Base-by-base conservation (phyloP, 192 early-diverging fungal genomes). In the Coemansia sp. region DNA sequence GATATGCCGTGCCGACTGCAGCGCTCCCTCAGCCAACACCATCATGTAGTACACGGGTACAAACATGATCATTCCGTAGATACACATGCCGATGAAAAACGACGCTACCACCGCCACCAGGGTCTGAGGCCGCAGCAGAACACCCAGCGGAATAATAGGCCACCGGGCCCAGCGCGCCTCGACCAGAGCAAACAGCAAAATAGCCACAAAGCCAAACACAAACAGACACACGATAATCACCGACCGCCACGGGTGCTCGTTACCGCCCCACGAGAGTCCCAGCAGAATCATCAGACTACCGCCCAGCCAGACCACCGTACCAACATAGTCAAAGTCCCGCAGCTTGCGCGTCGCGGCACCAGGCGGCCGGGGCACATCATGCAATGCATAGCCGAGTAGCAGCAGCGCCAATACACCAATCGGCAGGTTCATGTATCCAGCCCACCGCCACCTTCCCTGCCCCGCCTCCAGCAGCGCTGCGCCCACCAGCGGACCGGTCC, bases 391-490 rank as follows among this genome's bases (percentile, higher is more conserved):
- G 20, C n/a, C 20, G 9, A 92, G 54, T 2, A 79, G 70, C 6
- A 60, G 60, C 43, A 83, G 54, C 7, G 74, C 78, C 6, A 66
- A 54, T 6, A 83, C 72, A 13, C 81, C 63, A n/a, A 87, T 23
- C 8, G 88, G 88, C 14, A 92, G 54, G 70, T 91, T 90, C 58
- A 91, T 83, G 64, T 81, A 94, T 39, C 87, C 89, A 54, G 78
- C 82, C 81, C 85, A 90, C 18, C 84, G 67, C 84, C 84, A 85
- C 9, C 46, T 69, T 27, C 64, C 54, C 13, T 57, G 34, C 25
- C 64, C 54, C n/a, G 53, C 30, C 24, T 86, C 86, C 8, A 80
- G 75, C 32, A 91, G 82, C 8, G 78, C 77, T 14, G 84, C 82
- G 30, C 87, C 86, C 9, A 89, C 37, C 15, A 89, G 49, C 14